Base-by-base conservation (phyloP, 2,329 filamentous ascomycete species). In the Sporothrix curviconia region DNA sequence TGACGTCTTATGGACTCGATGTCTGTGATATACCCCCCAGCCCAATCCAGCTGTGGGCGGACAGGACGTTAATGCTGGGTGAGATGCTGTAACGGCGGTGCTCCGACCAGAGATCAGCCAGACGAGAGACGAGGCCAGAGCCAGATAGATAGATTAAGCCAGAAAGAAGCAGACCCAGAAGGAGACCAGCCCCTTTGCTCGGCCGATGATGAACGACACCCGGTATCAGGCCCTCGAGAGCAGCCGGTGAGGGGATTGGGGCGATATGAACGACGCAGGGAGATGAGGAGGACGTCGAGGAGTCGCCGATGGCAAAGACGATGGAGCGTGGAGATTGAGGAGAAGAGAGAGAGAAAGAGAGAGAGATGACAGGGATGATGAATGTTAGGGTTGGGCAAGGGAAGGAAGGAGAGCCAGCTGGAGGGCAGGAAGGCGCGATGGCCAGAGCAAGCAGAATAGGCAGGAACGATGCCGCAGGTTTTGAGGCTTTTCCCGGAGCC, bases 1-100 rank as follows among this genome's bases (percentile, higher is more conserved):
- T 19, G 25, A 49, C 14, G 28, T 50, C 4, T 43, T 43, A 42
- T 46, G 19, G 14, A 6, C 11, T 53, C 19, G 22, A 7, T 32
- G 28, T 30, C 24, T 37, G 56, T 44, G 36, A 50, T 58, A 55
- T 58, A 53, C 43, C 22, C 40, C 49, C 17, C 50, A 25, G 44
- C 17, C 43, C 50, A 37, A 55, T 49, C 32, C 28, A 53, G 50
- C 43, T 28, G 43, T 53, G 40, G 28, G 42, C 30, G 34, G 24
- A 17, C 24, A 28, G 15, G 40, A 43, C 34, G 22, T 17, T 43
- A 43, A 37, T 43, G 40, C 36, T 52, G 32, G 43, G 43, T 44
- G 36, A 28, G 15, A 39, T 50, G 34, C 43, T 55, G 43, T 58
- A 54, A 54, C 49, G 25, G 24, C 49, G 49, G 49, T 51, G 14